A percentile compares a stretch with the other conserved stretches of the same genome.
phyloP scores from a whole-genome alignment of 2,329 filamentous ascomycete genomes.

The Pseudopithomyces chartarum region DNA sequence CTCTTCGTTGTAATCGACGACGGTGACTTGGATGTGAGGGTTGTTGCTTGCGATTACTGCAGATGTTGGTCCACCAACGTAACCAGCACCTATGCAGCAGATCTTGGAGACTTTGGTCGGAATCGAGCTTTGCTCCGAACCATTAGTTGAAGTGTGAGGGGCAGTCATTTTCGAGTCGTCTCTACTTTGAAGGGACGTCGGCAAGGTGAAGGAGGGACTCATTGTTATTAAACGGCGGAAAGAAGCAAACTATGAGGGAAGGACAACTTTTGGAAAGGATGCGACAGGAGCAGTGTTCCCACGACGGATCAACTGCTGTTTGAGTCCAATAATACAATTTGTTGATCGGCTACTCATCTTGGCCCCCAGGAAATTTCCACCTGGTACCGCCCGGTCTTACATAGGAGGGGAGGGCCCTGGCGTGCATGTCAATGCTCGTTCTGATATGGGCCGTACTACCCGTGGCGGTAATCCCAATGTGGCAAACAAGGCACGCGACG shows the following conservation, averaged over 20 bases:
- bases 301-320: background rate
- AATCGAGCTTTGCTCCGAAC: background rate
- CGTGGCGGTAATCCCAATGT: background rate
- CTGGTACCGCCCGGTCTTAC: background rate
- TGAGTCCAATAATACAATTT: no score
- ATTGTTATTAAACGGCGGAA: background rate
- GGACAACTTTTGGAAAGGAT: background rate
- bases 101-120: background rate
- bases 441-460: background rate
- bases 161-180: background rate
- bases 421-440: background rate
- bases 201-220: background rate
- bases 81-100: constrained; percentile 3
- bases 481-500: background rate
- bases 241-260: background rate
- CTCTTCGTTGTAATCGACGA: constrained; percentile 71
- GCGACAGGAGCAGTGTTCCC: background rate
- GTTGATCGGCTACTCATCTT: no score
- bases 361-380: no score
- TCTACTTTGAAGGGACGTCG: background rate
- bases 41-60: constrained; percentile 77
- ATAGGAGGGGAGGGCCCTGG: background rate
- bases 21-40: constrained; percentile 70
- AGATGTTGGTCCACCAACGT: constrained; percentile 62
- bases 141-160: background rate